Percentiles rank a stretch among this genome's conserved stretches.
Conservation (phyloP, 306 rosid genomes). For the Benincasa hispida region DNA sequence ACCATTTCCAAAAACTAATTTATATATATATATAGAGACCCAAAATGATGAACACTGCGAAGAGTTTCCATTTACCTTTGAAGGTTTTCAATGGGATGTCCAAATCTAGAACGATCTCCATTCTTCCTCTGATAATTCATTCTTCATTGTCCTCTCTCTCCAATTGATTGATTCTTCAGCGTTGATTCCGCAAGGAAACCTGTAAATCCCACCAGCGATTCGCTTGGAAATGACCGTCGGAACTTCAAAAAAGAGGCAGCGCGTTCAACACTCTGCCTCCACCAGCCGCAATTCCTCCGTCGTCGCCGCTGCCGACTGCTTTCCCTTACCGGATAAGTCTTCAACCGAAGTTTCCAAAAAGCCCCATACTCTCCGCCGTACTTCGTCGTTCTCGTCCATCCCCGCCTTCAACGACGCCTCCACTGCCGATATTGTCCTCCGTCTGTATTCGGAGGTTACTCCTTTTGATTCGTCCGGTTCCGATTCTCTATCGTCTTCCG, state of each 20-base stretch:
- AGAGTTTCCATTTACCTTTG: neutral
- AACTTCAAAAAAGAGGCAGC: slow-evolving; percentile 48
- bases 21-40: neutral
- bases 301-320: neutral
- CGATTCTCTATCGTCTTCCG: slow-evolving; percentile 18
- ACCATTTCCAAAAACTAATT: too few species aligned
- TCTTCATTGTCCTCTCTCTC: neutral
- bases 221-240: slow-evolving; percentile 18
- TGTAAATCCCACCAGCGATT: neutral
- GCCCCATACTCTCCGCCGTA: slow-evolving; percentile 2
- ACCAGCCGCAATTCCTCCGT: slow-evolving; percentile 21
- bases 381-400: neutral
- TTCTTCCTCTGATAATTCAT: neutral
- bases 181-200: neutral
- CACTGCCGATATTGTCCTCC: slow-evolving; percentile 62
- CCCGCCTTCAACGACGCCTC: slow-evolving; percentile 40
- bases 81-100: neutral
- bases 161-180: neutral
- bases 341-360: slow-evolving; percentile 11
- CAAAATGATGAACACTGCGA: neutral
- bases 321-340: slow-evolving; percentile 19
- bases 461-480: slow-evolving; percentile 21
- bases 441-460: slow-evolving; percentile 37
- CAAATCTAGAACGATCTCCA: neutral
- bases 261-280: slow-evolving; percentile 23